Conservation (phyloP, 768 basidiomycete genomes). For the Tylopilus sp. region DNA sequence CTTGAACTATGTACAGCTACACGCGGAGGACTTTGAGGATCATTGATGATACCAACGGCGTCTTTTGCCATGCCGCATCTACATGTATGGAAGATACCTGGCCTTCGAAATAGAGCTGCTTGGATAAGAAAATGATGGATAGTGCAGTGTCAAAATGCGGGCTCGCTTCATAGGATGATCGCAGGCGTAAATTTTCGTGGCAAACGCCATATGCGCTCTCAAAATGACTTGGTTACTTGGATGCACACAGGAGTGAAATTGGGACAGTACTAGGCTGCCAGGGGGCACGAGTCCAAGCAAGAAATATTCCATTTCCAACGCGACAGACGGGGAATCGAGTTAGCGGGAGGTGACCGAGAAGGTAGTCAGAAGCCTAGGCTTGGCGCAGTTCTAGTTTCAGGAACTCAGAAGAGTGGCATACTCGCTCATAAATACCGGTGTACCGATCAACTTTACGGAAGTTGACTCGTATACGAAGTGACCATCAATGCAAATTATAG, state of each 20-base stretch:
- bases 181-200: not conserved
- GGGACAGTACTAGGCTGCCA: not conserved
- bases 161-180: too few relatives aligned
- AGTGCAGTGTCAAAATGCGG: too few relatives aligned
- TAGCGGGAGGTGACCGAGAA: not conserved
- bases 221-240: not conserved
- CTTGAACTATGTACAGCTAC: conserved; percentile 37
- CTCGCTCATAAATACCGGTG: not conserved
- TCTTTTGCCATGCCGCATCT: not conserved
- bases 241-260: too few relatives aligned
- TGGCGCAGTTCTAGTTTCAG: not conserved
- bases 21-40: conserved; percentile 34
- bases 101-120: not conserved
- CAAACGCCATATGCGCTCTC: not conserved
- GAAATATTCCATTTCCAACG: conserved; percentile 8
- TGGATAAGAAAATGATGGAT: not conserved
- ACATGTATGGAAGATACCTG: conserved; percentile 1
- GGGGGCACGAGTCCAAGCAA: not conserved
- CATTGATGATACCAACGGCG: not conserved
- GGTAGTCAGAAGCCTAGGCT: conserved; percentile 6
- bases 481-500: not conserved
- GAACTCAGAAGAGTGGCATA: conserved; percentile 1
- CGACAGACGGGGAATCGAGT: conserved; percentile 2
- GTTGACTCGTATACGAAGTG: conserved; percentile 7
- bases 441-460: conserved; percentile 12